A percentile compares a stretch with the other conserved stretches of the same genome.
Evolutionary conservation across 441 rosid species (phyloP).

Genomic region (Eutrema salsugineum): DNA sequence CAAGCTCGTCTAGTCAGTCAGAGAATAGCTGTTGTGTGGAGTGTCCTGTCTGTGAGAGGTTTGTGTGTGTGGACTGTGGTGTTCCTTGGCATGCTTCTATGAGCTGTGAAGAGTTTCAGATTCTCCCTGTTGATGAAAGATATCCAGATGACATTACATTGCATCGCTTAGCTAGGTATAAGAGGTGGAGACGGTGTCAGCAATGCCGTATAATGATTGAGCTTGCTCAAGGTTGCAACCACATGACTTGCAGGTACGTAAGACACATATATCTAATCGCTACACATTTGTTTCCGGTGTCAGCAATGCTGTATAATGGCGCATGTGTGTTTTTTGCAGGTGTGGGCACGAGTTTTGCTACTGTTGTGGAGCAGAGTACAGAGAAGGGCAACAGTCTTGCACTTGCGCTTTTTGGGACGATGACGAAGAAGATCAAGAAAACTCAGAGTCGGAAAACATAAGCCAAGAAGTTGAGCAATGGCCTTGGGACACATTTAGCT

Average conservation of each 20-base stretch:
- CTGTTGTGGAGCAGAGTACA: conserved; percentile 88
- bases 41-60: conserved; percentile 85
- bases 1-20: conserved; percentile 66
- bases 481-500: conserved; percentile 90
- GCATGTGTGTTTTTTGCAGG: conserved; percentile 43
- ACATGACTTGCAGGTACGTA: conserved; percentile 97
- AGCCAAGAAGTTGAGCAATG: conserved; percentile 90
- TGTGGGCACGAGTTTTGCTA: conserved; percentile 93
- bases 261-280: conserved; percentile 17
- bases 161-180: conserved; percentile 78
- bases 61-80: conserved; percentile 76
- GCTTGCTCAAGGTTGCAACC: conserved; percentile 87
- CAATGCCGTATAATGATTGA: conserved; percentile 94
- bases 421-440: conserved; percentile 36
- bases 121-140: conserved; percentile 78
- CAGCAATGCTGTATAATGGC: no score
- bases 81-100: conserved; percentile 94
- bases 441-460: conserved; percentile 42
- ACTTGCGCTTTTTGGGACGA: conserved; percentile 91
- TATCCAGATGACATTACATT: conserved; percentile 74
- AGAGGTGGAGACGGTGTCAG: conserved; percentile 94
- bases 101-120: conserved; percentile 87
- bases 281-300: not conserved
- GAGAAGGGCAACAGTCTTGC: conserved; percentile 71
- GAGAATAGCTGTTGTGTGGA: conserved; percentile 62